These are phyloP conservation scores for Stramenopiles sp. DNA, from an alignment of 352 stramenopile genomes.

Conservation along the genomic window DNA sequence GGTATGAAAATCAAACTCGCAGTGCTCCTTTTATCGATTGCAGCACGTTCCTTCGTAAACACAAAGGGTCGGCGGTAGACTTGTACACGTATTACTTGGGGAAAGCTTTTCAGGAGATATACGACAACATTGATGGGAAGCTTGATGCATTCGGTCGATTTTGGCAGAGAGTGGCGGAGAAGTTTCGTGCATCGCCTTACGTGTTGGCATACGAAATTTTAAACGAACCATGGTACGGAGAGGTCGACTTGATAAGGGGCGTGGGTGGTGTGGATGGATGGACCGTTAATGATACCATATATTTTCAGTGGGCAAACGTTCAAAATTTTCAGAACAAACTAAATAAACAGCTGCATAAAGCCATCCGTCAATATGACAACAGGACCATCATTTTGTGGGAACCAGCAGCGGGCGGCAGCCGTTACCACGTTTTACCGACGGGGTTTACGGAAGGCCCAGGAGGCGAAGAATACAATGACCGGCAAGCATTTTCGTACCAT, in stretches of 20 bases:
- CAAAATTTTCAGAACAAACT: conserved; percentile 2
- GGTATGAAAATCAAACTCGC: neutral
- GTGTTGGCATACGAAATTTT: conserved; percentile 23
- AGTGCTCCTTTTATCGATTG: neutral
- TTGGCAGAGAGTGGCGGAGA: conserved; percentile 15
- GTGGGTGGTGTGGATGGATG: neutral
- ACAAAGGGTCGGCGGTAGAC: conserved; percentile 14
- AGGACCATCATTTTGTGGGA: neutral
- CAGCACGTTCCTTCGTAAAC: neutral
- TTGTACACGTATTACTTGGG: conserved; percentile 16
- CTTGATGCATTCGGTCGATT: conserved; percentile 19
- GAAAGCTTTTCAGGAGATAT: conserved; percentile 19
- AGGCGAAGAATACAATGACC: neutral
- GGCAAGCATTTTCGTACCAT: conserved; percentile 2
- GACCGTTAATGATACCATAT: neutral
- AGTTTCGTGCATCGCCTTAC: conserved; percentile 10
- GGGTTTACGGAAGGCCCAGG: neutral
- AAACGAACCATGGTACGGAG: conserved; percentile 21
- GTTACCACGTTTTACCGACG: neutral
- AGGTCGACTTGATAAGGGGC: neutral
- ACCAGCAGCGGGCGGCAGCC: neutral
- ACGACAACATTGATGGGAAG: conserved; percentile 17
- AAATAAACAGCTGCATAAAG: neutral
- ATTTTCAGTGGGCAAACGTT: neutral
- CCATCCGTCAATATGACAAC: neutral